Evolutionary conservation across 305 asterid genomes (phyloP).

Genomic region (Vinca major): DNA sequence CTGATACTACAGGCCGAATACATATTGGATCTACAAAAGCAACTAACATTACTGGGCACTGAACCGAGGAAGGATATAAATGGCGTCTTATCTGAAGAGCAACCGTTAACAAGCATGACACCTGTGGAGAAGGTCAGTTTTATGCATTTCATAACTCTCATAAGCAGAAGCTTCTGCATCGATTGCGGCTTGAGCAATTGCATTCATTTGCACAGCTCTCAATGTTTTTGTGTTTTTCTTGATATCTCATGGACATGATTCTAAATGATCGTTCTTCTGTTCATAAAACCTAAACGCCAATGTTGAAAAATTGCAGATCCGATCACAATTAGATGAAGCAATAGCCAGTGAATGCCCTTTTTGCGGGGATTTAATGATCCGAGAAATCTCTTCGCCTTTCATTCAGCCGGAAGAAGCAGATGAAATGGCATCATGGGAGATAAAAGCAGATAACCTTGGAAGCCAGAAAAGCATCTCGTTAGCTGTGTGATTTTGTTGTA

Average conservation of each 20-base stretch:
- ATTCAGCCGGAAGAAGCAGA: conserved; percentile 48
- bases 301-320: conserved; percentile 46
- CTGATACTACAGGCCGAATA: no score
- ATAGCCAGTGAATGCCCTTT: conserved; percentile 89
- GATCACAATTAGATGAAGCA: conserved; percentile 80
- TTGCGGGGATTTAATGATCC: conserved; percentile 91
- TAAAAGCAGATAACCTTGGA: conserved; percentile 45
- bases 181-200: neutral
- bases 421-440: conserved; percentile 72
- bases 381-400: conserved; percentile 71
- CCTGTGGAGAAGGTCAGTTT: no score
- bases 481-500: conserved; percentile 14
- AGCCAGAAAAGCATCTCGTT: conserved; percentile 62
- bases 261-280: no score
- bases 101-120: no score
- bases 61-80: no score
- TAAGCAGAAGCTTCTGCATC: neutral
- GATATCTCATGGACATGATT: neutral
- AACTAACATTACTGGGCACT: no score
- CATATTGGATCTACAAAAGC: no score
- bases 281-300: neutral
- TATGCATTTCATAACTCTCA: no score
- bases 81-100: no score
- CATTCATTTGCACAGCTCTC: neutral
- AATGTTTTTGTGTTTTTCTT: neutral